Base-by-base conservation (phyloP, 768 basidiomycete species). In the Suillus discolor region DNA sequence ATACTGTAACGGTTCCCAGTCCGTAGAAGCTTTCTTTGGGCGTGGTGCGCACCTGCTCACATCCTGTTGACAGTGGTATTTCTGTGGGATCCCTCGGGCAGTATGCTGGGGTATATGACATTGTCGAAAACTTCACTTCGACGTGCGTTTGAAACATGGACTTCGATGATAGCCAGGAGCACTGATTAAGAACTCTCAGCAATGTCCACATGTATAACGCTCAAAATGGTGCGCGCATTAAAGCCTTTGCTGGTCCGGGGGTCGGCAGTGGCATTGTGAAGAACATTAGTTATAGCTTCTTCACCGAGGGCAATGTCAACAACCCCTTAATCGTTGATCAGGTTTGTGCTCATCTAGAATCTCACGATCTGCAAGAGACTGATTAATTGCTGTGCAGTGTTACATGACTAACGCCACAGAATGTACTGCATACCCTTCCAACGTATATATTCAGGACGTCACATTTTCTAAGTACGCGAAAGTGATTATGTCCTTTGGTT, bases 1-100 rank as follows among this genome's bases (percentile, higher is more conserved):
- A 31, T 76, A 82, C 65, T 90, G 88, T 70, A 86, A 83, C 45
- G 85, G 86, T n/a, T 83, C 84, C 34, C 85, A 86, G 84, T 86
- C 68, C 3, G 51, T 34, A 6, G 18, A 49, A 36, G 42, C 39
- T 39, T 16, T 39, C 23, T 16, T 31, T 45, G 20, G 16, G 8
- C 25, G 31, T 38, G 25, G 25, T 15, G 16, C 23, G 11, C 41
- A 20, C 42, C 20, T 54, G 63, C 45, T 63, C 39, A 49, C n/a
- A 31, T 31, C 31, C 49, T 42, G 18, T 39, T n/a, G 45, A 2
- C 65, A 87, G 85, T 67, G 83, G 84, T 57, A 80, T 84, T 69
- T 83, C 82, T 36, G 82, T 85, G 39, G 83, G 83, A 7, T 83
- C 82, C 34, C 74, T 85, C 2, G 83, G 82, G 11, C 82, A 84